Evolutionary conservation across 176 grass and related monocot genomes (phyloP).

Genomic region (Typha latifolia): DNA sequence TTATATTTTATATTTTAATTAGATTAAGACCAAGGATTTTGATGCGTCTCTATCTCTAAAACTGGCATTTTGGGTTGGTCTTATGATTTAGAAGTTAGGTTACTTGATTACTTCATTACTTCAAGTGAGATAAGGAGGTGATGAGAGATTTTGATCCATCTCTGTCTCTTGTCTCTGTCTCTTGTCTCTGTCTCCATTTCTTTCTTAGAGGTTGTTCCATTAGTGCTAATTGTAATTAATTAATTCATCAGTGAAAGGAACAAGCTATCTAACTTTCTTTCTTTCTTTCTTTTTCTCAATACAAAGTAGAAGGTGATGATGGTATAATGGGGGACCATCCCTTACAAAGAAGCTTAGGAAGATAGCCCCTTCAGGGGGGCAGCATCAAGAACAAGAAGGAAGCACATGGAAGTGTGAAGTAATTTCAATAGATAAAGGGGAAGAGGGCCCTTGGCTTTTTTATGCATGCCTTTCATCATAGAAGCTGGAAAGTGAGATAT

Average conservation of each 20-base stretch:
- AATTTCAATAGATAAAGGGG: neutral
- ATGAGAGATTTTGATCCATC: too few species aligned
- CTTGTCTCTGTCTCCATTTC: too few species aligned
- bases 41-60: too few species aligned
- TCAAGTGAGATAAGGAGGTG: too few species aligned
- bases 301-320: neutral
- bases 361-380: neutral
- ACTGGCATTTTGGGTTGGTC: too few species aligned
- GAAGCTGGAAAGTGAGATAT: constrained; percentile 12
- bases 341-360: neutral
- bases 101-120: too few species aligned
- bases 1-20: too few species aligned
- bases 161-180: too few species aligned
- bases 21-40: too few species aligned
- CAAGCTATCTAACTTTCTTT: neutral
- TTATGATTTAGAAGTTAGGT: too few species aligned
- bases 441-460: neutral
- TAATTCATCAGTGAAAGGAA: neutral
- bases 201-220: neutral
- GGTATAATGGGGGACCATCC: neutral
- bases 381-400: neutral
- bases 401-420: neutral
- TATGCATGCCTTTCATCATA: constrained; percentile 22
- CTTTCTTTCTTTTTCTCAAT: neutral
- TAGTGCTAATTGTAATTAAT: neutral